Evolutionary conservation across 129 eudicot species (phyloP).

Genomic region (Flaveria sonorensis): DNA sequence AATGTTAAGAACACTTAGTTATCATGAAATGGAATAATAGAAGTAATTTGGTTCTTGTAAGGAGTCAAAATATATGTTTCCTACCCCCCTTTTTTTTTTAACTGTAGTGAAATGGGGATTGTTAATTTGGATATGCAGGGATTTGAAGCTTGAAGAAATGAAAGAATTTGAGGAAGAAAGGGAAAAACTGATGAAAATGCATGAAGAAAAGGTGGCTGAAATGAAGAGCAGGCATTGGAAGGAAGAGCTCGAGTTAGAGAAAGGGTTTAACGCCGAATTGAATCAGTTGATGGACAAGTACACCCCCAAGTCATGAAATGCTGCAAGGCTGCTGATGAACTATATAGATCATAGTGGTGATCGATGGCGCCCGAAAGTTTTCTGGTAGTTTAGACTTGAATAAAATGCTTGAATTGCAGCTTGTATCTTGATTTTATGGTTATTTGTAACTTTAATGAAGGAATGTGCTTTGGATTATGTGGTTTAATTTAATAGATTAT

Average conservation of each 20-base stretch:
- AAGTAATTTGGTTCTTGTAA: neutral
- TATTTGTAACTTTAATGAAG: neutral
- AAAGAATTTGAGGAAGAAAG: conserved; percentile 52
- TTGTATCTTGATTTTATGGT: neutral
- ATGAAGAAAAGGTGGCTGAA: conserved; percentile 45
- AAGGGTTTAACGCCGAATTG: conserved; percentile 50
- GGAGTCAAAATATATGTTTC: neutral
- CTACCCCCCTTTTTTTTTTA: neutral
- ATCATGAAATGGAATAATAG: neutral
- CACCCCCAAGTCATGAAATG: conserved; percentile 42
- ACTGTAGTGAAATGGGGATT: neutral
- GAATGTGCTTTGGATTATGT: neutral
- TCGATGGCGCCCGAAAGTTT: neutral
- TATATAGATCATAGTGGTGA: conserved; percentile 11
- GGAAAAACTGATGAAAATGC: conserved; percentile 45
- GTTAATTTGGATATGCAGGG: conserved; percentile 29
- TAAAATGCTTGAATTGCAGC: neutral
- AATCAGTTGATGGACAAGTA: conserved; percentile 55
- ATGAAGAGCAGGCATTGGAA: conserved; percentile 49
- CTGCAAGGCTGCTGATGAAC: conserved; percentile 12
- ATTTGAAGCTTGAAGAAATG: conserved; percentile 50
- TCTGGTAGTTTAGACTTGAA: neutral
- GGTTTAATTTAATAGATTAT: neutral
- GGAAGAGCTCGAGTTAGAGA: conserved; percentile 61
- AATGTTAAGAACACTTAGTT: neutral